Base-by-base conservation (phyloP, 2,329 filamentous ascomycete species). In the Colletotrichum sp. region DNA sequence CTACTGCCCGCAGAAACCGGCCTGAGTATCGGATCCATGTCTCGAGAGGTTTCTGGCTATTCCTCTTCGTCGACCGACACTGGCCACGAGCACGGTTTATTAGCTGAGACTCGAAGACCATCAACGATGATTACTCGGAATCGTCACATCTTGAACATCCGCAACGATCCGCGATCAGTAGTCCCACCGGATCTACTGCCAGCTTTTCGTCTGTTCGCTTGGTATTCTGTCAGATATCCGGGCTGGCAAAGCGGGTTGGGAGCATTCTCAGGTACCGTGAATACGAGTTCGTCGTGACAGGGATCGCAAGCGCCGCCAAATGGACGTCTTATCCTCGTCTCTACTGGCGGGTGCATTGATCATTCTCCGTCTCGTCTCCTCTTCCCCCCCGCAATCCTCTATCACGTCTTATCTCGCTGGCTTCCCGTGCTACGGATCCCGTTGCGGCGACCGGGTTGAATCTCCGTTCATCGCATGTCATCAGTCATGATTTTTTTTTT, bases 401-500 rank as follows among this genome's bases (percentile, higher is more conserved):
- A 75, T 75, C 73, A 75, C 73, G 73, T 73, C 73, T 75, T 75
- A 75, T 75, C 73, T 75, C 58, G 73, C 70, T 73, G 69, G 64
- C 70, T 65, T 73, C 73, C 73, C 70, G 73, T 75, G 64, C 73
- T 75, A 52, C 70, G 58, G 62, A 52, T 73, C 32, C 64, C 32
- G 48, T 58, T 64, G 62, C 73, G 56, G 56, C 36, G 72, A 38
- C 30, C 61, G 36, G 52, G 36, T 58, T 36, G 43, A 55, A 64
- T 58, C 69, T 73, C 64, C 56, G 32, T 68, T 48, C 48, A 52
- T 73, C 58, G 64, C 64, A 75, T 75, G 56, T 73, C 70, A 75
- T 73, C 70, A 60, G 58, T 48, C 62, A 73, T 73, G 32, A 36
- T 48, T 56, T 28, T 34, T 34, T 65, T 56, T 21, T 55, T 56